Conservation (phyloP, 2,329 filamentous ascomycete species). For the Aspergillus candidus region DNA sequence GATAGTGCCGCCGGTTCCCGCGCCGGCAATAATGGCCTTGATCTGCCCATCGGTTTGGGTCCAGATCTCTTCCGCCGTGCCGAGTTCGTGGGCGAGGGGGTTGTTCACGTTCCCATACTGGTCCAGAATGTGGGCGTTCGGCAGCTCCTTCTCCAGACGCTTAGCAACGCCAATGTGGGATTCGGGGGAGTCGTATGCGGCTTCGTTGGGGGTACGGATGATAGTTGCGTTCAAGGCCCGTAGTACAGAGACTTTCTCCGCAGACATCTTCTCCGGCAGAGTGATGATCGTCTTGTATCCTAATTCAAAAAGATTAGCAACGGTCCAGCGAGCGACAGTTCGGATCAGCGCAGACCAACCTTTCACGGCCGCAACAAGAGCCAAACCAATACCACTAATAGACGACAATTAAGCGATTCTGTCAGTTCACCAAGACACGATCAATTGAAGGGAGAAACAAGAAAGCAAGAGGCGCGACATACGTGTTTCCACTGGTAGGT, state of each 20-base stretch:
- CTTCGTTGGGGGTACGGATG: slow-evolving; percentile 93
- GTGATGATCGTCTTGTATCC: slow-evolving; percentile 98
- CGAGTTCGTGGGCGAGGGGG: slow-evolving; percentile 85
- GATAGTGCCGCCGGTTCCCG: slow-evolving; percentile 92
- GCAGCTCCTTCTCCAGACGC: slow-evolving; percentile 87
- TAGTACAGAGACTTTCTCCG: slow-evolving; percentile 93
- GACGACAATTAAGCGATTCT: not conserved
- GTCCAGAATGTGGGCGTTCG: slow-evolving; percentile 93
- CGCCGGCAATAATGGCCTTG: slow-evolving; percentile 79
- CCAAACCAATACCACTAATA: slow-evolving; percentile 74
- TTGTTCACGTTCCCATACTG: slow-evolving; percentile 93
- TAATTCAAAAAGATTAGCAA: slow-evolving; percentile 10
- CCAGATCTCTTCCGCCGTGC: slow-evolving; percentile 96
- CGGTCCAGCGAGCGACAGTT: not conserved
- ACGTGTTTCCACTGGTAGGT: slow-evolving; percentile 94
- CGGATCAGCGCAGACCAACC: slow-evolving; percentile 31
- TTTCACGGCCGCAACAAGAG: slow-evolving; percentile 90
- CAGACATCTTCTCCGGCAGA: slow-evolving; percentile 97
- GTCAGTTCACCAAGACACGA: not conserved
- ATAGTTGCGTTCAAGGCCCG: slow-evolving; percentile 93
- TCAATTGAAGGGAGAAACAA: too few relatives aligned
- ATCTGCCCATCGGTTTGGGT: slow-evolving; percentile 78
- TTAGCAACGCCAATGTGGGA: slow-evolving; percentile 93
- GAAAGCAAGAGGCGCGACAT: slow-evolving; percentile 15
- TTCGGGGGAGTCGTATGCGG: slow-evolving; percentile 89